phyloP scores from a whole-genome alignment of 2,329 filamentous ascomycete genomes.

The Beauveria scarabaeidicola region DNA sequence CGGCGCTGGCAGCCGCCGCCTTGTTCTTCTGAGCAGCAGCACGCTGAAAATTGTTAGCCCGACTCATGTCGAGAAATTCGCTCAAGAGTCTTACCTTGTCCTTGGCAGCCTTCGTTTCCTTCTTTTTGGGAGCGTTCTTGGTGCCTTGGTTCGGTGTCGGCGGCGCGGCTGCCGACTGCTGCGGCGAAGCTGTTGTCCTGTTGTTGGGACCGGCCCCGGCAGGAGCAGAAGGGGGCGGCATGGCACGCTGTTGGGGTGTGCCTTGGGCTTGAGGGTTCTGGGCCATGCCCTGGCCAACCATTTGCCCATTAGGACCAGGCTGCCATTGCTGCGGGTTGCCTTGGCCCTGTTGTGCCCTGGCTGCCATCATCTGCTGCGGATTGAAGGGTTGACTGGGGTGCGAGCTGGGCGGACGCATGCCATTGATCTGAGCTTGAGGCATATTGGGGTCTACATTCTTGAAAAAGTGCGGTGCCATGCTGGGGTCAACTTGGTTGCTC shows the following conservation, averaged over 20 bases:
- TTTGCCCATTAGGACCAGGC: conserved; percentile 32
- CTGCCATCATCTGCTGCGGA: conserved; percentile 51
- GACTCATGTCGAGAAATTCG: not conserved
- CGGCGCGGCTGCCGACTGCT: conserved; percentile 57
- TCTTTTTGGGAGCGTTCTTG: conserved; percentile 73
- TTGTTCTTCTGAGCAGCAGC: conserved; percentile 26
- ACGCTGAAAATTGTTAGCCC: conserved; percentile 38
- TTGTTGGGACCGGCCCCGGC: conserved; percentile 38
- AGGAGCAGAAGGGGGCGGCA: conserved; percentile 59
- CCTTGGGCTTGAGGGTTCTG: conserved; percentile 46
- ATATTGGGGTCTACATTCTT: conserved; percentile 49
- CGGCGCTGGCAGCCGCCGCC: conserved; percentile 22
- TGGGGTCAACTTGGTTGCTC: conserved; percentile 53
- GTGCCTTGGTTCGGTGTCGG: conserved; percentile 67
- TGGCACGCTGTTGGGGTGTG: conserved; percentile 63
- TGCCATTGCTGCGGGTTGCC: conserved; percentile 31
- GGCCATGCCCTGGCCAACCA: conserved; percentile 30
- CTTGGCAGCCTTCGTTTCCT: conserved; percentile 56
- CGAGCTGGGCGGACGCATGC: conserved; percentile 61
- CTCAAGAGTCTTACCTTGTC: conserved; percentile 49
- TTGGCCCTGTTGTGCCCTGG: conserved; percentile 29
- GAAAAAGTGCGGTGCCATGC: conserved; percentile 52
- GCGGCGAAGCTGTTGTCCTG: conserved; percentile 51
- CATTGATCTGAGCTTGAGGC: conserved; percentile 49
- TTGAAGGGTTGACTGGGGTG: conserved; percentile 53